Evolutionary conservation across 2,329 filamentous ascomycete species (phyloP), one percentile per base, ranked within the genome.

Genomic region (Monascus ruber): DNA sequence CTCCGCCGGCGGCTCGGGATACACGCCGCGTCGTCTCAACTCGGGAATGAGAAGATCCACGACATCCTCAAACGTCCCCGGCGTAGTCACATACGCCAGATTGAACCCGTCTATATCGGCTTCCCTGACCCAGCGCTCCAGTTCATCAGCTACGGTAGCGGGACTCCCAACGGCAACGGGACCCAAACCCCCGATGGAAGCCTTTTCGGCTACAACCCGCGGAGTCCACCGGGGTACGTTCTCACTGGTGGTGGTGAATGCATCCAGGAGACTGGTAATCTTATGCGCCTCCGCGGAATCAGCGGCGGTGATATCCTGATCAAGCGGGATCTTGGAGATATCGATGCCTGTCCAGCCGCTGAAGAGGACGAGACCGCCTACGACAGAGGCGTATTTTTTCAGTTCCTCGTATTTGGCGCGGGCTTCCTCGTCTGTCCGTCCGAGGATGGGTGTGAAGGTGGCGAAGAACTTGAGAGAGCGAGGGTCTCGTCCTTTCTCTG

Each of bases 261-360:
- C 60, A 26, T 71, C 66, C 3, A 74, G 56, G 6, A 71, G 58
- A 35, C 69, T 72, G 26, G 64, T 67, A 2, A 76, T 62, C 45
- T 68, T 72, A 45, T 71, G 58, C 8, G 69, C 71, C 44, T 77
- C 74, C 2, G 63, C 60, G 0, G 73, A 74, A 44, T 79, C 72
- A 2, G 66, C 70, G 0, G 68, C 67, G 0, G 68, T 59, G 43
- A 81, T 64, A 10, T 74, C 72, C 45, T 78, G 67, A 43, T 79
- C 76, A 0, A 78, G 51, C 0, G 74, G 72, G 33, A 79, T 67
- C 47, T 66, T 66, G 3, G 70, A 74, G 10, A 79, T 62, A 48
- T 79, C 75, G 41, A 79, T 76, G 0, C 76, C 76, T 0, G 74
- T 76, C 71, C 72, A 77, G 1, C 73, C 73, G 31, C 67, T 70